Evolutionary conservation across 2,329 filamentous ascomycete species (phyloP), one percentile per base, ranked within the genome.

Genomic region (Coleophoma cylindrospora): DNA sequence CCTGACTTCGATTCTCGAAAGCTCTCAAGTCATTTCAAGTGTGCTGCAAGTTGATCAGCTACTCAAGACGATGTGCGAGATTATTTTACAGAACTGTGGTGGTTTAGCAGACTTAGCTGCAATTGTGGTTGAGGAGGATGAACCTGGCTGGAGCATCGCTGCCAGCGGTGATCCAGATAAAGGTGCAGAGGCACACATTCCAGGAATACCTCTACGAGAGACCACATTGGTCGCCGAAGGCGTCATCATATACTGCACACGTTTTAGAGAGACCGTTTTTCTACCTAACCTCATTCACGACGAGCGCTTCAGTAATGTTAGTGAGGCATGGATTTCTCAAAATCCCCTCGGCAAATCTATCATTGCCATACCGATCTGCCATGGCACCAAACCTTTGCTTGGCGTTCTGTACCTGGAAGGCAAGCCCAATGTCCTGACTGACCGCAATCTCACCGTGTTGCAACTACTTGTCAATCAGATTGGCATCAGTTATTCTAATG

Each of bases 401-500:
- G 88, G 88, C 1, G 83, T 87, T 14, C 73, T 91, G 14, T 91
- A 91, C 58, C 78, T 91, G 3, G 87, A 91, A 68, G 80, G 87
- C 21, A 77, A 86, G 41, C 83, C 87, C 0, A 85, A 86, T 21
- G 86, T 84, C 0, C 91, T 92, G 58, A 91, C 87, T 0, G 86
- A 91, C 63, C 79, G 87, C 21, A 86, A 85, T 54, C 75, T 84
- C 21, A 83, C 77, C 2, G 81, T 86, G 3, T 64, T 86, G 13
- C 80, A 84, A 65, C 72, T 91, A 22, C 76, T 92, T 8, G 87
- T 91, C 53, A 89, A 89, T 62, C 88, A 91, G 65, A 88, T 92
- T 34, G 80, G 80, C 55, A 86, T 86, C 66, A 85, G 81, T 64
- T 86, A 85, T 64, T 84, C 81, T 13, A 86, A 86, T 57, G 83